phyloP scores from a whole-genome alignment of 768 basidiomycete genomes.

The Termitomyces sp. region DNA sequence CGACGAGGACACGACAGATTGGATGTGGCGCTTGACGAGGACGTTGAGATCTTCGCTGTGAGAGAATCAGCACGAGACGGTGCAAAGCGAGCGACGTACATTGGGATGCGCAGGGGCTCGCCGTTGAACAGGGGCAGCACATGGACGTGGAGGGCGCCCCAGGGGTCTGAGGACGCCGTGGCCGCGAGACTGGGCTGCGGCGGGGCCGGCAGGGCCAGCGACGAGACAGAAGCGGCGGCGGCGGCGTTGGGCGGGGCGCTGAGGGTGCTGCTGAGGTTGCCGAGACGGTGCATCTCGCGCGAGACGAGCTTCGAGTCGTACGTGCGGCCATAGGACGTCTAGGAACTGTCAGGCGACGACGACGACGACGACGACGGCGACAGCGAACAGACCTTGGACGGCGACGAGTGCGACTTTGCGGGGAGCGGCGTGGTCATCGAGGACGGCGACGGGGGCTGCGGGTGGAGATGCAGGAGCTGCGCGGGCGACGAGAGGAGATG shows the following conservation, averaged over 20 bases:
- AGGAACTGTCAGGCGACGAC: background rate
- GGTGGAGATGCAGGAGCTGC: constrained; percentile 10
- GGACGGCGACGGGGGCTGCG: constrained; percentile 16
- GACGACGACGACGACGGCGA: background rate
- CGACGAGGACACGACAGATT: constrained; percentile 62
- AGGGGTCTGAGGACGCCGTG: constrained; percentile 58
- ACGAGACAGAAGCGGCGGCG: constrained; percentile 43
- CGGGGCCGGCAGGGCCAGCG: constrained; percentile 38
- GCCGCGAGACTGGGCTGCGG: constrained; percentile 35
- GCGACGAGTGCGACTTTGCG: constrained; percentile 41
- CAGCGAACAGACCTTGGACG: constrained; percentile 36
- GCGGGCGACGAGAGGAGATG: background rate
- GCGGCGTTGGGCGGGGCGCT: constrained; percentile 45
- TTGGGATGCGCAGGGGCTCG: constrained; percentile 77
- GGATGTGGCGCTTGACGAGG: constrained; percentile 76
- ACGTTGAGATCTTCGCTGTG: constrained; percentile 82
- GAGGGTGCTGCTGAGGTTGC: constrained; percentile 50
- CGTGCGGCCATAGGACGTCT: constrained; percentile 62
- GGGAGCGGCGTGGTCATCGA: constrained; percentile 31
- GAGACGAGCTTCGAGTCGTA: constrained; percentile 79
- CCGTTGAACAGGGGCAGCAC: constrained; percentile 91
- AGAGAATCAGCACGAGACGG: background rate
- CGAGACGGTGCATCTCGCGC: constrained; percentile 82
- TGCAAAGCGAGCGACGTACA: constrained; percentile 41
- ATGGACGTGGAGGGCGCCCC: constrained; percentile 80